Evolutionary conservation across 2,329 filamentous ascomycete species (phyloP).

Genomic region (Aspergillus aculeatinus): DNA sequence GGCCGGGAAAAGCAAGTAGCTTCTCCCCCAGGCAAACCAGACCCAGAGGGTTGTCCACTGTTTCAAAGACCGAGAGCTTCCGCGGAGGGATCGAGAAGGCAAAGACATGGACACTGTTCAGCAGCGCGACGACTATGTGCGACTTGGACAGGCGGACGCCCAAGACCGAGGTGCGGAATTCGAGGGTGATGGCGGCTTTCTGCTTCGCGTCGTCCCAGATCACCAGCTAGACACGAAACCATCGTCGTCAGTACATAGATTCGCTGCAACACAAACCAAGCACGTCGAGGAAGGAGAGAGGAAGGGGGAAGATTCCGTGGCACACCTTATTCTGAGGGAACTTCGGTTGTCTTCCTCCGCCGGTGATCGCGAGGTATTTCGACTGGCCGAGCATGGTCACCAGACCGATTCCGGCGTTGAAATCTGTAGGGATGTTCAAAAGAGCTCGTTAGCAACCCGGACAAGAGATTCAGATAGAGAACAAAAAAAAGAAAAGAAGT

Average conservation of each 20-base stretch:
- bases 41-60: slow-evolving; percentile 77
- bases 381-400: slow-evolving; percentile 84
- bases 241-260: background rate
- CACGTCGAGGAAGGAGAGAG: background rate
- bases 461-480: background rate
- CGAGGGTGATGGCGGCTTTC: slow-evolving; percentile 71
- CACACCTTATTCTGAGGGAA: slow-evolving; percentile 80
- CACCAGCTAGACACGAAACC: slow-evolving; percentile 54
- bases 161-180: slow-evolving; percentile 76
- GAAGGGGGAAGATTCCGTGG: background rate
- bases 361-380: slow-evolving; percentile 85
- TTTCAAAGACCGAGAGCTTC: slow-evolving; percentile 75
- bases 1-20: slow-evolving; percentile 80
- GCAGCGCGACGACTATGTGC: slow-evolving; percentile 75
- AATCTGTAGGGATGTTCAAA: slow-evolving; percentile 50
- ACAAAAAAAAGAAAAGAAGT: background rate
- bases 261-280: background rate
- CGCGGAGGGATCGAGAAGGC: slow-evolving; percentile 71
- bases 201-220: slow-evolving; percentile 89
- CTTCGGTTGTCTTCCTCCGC: slow-evolving; percentile 80
- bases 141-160: slow-evolving; percentile 74
- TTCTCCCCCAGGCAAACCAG: slow-evolving; percentile 74
- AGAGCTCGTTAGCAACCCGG: background rate
- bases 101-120: slow-evolving; percentile 80
- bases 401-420: slow-evolving; percentile 77